Percentiles rank a stretch among this genome's conserved stretches.
Conservation (phyloP, 2,329 filamentous ascomycete genomes). For the Claviceps maximensis region DNA sequence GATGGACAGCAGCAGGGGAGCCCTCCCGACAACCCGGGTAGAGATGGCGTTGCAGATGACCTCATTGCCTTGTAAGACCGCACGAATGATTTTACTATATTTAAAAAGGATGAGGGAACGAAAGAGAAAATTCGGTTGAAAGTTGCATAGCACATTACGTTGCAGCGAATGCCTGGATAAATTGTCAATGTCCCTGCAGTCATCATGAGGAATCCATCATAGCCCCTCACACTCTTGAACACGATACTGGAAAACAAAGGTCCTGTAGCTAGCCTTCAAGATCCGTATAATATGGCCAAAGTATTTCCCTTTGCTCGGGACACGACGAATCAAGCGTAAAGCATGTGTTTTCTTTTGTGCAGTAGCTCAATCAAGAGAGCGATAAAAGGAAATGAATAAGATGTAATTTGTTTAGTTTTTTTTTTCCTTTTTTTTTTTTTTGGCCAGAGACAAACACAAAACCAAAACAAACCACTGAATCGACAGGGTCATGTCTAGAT, state of each 20-base stretch:
- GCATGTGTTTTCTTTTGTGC: no score
- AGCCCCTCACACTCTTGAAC: not conserved
- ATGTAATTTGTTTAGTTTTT: no score
- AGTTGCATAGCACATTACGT: not conserved
- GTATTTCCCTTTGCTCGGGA: not conserved
- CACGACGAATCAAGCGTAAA: not conserved
- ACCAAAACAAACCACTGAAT: no score
- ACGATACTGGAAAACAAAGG: not conserved
- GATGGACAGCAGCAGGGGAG: constrained; percentile 1
- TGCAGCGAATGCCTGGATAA: not conserved
- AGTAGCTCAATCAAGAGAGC: no score
- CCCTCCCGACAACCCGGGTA: not conserved
- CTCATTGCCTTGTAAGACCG: constrained; percentile 4
- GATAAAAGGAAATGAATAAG: not conserved
- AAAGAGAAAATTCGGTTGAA: not conserved
- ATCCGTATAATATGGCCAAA: not conserved
- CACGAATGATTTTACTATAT: not conserved
- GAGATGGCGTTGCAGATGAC: constrained; percentile 1
- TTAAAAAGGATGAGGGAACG: not conserved
- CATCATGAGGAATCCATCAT: not conserved
- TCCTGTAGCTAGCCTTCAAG: not conserved
- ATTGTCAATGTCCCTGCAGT: not conserved
- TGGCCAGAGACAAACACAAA: no score
- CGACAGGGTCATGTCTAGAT: no score
- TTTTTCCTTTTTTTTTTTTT: no score